Percentiles rank a stretch among this genome's conserved stretches.
Conservation (phyloP, 2,329 filamentous ascomycete species). For the Cyphellophora attinorum region DNA sequence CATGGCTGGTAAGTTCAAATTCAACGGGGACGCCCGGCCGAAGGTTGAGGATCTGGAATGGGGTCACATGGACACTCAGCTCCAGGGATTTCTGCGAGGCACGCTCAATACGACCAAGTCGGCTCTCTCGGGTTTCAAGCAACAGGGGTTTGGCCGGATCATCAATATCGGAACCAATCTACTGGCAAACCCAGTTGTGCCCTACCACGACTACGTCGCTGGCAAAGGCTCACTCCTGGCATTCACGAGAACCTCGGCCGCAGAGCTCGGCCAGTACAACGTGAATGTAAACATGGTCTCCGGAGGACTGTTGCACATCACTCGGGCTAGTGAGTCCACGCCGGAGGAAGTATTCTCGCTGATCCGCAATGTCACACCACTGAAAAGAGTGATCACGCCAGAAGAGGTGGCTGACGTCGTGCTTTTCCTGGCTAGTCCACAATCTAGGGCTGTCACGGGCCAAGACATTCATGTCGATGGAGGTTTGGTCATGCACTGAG, state of each 20-base stretch:
- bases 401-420: conserved; percentile 15
- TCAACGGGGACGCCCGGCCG: conserved; percentile 14
- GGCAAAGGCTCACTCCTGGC: conserved; percentile 14
- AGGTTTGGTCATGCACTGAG: conserved; percentile 14
- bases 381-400: conserved; percentile 14
- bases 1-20: conserved; percentile 13
- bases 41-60: conserved; percentile 12
- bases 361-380: conserved; percentile 12
- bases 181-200: conserved; percentile 15
- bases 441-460: conserved; percentile 9
- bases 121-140: conserved; percentile 12
- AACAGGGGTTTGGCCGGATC: conserved; percentile 10
- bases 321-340: conserved; percentile 13
- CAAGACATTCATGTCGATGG: conserved; percentile 16
- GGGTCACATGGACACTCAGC: conserved; percentile 11
- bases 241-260: conserved; percentile 14
- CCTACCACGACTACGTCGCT: conserved; percentile 16
- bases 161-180: conserved; percentile 16
- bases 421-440: conserved; percentile 15
- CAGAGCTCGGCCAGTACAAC: conserved; percentile 13
- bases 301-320: conserved; percentile 11
- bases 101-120: conserved; percentile 15
- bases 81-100: conserved; percentile 12
- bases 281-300: conserved; percentile 15
- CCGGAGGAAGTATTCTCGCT: conserved; percentile 14